Conservation (phyloP, 768 basidiomycete genomes). For the Rhizopogon roseolus region DNA sequence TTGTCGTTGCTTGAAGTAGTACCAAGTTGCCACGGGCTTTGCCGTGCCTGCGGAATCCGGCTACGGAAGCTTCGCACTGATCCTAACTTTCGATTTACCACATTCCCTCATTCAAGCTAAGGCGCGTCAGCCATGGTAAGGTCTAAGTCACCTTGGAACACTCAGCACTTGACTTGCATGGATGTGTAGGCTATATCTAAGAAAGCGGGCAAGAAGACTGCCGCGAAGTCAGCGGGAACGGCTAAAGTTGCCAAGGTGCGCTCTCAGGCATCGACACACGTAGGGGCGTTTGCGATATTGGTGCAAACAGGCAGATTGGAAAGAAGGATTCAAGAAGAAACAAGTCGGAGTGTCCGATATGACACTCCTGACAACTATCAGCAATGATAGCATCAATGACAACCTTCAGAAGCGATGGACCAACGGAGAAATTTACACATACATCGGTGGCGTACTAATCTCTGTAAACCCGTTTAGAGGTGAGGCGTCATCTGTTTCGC, state of each 20-base stretch:
- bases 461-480: slow-evolving; percentile 99
- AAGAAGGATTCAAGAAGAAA: slow-evolving; percentile 99
- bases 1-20: too few species aligned
- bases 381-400: slow-evolving; percentile 96
- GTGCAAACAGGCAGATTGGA: slow-evolving; percentile 86
- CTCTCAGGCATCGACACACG: slow-evolving; percentile 2
- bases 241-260: slow-evolving; percentile 74
- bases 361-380: slow-evolving; percentile 95
- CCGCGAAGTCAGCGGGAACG: slow-evolving; percentile 53
- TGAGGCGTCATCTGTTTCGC: slow-evolving; percentile 20
- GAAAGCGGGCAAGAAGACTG: slow-evolving; percentile 84
- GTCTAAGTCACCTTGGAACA: background rate
- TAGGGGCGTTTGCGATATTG: slow-evolving; percentile 6
- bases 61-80: background rate
- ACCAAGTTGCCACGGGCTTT: background rate
- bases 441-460: slow-evolving; percentile 96
- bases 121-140: background rate
- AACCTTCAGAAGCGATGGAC: slow-evolving; percentile 97
- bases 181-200: slow-evolving; percentile 70
- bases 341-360: slow-evolving; percentile 97
- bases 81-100: background rate
- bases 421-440: slow-evolving; percentile 96
- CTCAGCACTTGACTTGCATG: background rate
- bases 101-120: background rate
- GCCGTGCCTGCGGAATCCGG: background rate